Base-by-base conservation (phyloP, 257 asterid genomes). In the Osmanthus fragrans region DNA sequence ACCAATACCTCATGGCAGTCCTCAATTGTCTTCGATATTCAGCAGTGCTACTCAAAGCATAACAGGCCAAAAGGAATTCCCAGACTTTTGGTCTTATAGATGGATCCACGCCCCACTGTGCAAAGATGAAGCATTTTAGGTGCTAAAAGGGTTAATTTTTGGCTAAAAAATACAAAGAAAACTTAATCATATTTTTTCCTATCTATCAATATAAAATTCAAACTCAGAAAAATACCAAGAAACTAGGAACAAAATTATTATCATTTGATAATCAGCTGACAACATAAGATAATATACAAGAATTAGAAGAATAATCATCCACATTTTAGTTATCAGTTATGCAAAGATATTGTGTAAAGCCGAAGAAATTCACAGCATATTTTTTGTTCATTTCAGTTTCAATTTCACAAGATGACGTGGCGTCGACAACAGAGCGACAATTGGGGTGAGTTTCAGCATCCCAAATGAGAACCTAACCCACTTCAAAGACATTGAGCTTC, bases 41-140 rank as follows among this genome's bases (percentile, higher is more conserved):
- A 69, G 93, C 83, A 23, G 99, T 89, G 86, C 97, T 95, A 88
- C 94, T 87, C 88, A 95, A 82, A 72, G 96, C 85, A 78, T 95
- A 95, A 83, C 99, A 91, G 70, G 97, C 98, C 88, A 95, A 87
- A 82, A 95, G 98, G 86, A 95, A 95, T 87, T 95, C 99, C 99
- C 98, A 95, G 71, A 95, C 99, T 87, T 95, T 94, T 73, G 97
- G 87, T 84, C 99, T 88, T 78, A 95, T 95, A 74, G 98, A 85
- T 77, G 98, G 97, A 86, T 95, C 99, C 68, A 95, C 94, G 69
- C 99, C 99, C 99, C 93, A 85, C 25, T 68, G 82, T 60, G 85
- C 80, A 79, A 76, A 36, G 79, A 74, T 30, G 68, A 72, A 76
- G 37, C 7, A 10, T 63, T 73, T 84, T 67, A 82, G 76, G 76